A percentile compares a stretch with the other conserved stretches of the same genome.
Conservation (phyloP, 1,284 basidiomycete species). For the Veloporphyrellus conicus region DNA sequence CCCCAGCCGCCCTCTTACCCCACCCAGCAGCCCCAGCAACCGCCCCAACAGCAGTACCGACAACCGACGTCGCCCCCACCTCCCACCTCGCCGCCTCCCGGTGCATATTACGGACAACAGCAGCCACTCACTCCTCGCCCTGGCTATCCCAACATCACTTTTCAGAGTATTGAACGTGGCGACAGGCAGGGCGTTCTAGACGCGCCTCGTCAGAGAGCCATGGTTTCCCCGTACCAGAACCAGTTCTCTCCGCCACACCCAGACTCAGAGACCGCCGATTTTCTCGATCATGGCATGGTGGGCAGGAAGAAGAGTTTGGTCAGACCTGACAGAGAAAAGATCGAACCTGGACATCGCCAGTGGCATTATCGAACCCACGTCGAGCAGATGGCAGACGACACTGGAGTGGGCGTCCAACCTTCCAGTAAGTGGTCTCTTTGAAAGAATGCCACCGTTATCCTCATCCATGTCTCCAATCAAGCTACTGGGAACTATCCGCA, state of each 20-base stretch:
- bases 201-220: slow-evolving; percentile 43
- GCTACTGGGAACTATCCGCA: slow-evolving; percentile 83
- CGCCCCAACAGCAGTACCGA: slow-evolving; percentile 30
- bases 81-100: slow-evolving; percentile 15
- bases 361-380: slow-evolving; percentile 95
- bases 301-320: slow-evolving; percentile 91
- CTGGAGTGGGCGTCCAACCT: slow-evolving; percentile 67
- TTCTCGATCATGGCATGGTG: slow-evolving; percentile 40
- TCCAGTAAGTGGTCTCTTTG: slow-evolving; percentile 57
- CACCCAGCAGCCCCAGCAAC: slow-evolving; percentile 23
- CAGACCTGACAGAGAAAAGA: slow-evolving; percentile 91
- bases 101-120: slow-evolving; percentile 31
- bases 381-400: slow-evolving; percentile 72
- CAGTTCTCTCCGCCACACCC: slow-evolving; percentile 42
- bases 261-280: slow-evolving; percentile 51
- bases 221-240: slow-evolving; percentile 55
- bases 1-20: slow-evolving; percentile 34
- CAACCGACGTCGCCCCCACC: slow-evolving; percentile 22
- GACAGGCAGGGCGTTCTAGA: slow-evolving; percentile 58
- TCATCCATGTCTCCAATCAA: slow-evolving; percentile 27
- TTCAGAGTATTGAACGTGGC: slow-evolving; percentile 62
- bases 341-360: slow-evolving; percentile 90
- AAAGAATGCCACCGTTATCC: slow-evolving; percentile 7
- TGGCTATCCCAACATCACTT: slow-evolving; percentile 52
- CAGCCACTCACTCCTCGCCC: slow-evolving; percentile 17